Conservation (phyloP, 148 eudicot genomes). For the Euryodendron excelsum region DNA sequence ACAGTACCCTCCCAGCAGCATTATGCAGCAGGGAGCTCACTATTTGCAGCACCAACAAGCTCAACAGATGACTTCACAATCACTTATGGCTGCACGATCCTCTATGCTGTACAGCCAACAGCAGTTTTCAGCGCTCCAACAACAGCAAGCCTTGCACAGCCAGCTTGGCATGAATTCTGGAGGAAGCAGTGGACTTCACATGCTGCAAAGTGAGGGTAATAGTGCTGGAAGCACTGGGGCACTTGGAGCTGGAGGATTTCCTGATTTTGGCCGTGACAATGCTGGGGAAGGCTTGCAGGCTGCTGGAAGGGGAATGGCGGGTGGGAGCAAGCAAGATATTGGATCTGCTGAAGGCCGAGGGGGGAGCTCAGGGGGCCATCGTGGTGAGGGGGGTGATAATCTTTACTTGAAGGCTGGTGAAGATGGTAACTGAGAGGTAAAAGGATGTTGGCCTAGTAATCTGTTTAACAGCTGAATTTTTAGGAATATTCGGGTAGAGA, state of each 20-base stretch:
- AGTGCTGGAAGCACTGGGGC: slow-evolving; percentile 25
- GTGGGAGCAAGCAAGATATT: slow-evolving; percentile 56
- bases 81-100: slow-evolving; percentile 86
- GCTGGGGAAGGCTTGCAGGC: slow-evolving; percentile 11
- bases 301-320: slow-evolving; percentile 16
- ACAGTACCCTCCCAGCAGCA: slow-evolving; percentile 51
- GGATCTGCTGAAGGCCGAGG: slow-evolving; percentile 48
- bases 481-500: slow-evolving; percentile 10
- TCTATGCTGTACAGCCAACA: slow-evolving; percentile 88
- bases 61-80: slow-evolving; percentile 72
- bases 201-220: slow-evolving; percentile 70
- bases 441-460: background rate
- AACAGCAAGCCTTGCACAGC: slow-evolving; percentile 62
- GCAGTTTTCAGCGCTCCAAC: slow-evolving; percentile 71
- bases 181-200: slow-evolving; percentile 56
- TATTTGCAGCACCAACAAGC: slow-evolving; percentile 85
- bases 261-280: slow-evolving; percentile 49
- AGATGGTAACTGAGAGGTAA: slow-evolving; percentile 46
- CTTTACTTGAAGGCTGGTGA: slow-evolving; percentile 75
- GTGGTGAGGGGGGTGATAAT: slow-evolving; percentile 63
- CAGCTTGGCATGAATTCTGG: slow-evolving; percentile 74
- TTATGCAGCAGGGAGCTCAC: slow-evolving; percentile 62
- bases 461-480: slow-evolving; percentile 1
- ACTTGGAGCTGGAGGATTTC: slow-evolving; percentile 42
- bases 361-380: slow-evolving; percentile 28